Evolutionary conservation across 768 basidiomycete genomes (phyloP), one percentile per base, ranked within the genome.

Genomic region (Termitomyces sp.): DNA sequence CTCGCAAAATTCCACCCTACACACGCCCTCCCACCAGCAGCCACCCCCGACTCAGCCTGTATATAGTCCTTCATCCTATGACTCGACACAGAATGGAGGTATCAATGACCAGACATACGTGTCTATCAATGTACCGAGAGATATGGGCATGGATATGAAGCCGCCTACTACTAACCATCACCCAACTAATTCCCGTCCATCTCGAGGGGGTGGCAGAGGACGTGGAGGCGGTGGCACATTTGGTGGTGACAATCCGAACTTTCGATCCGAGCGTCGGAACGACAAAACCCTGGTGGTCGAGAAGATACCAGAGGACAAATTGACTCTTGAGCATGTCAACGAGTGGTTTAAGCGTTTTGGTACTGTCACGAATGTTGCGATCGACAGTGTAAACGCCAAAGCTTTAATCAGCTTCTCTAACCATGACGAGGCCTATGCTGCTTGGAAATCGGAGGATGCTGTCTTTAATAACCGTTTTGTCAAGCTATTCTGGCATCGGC

Each of bases 391-490:
- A 19, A 82, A 76, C 44, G 79, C 83, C 44, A 92, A 94, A 67
- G 94, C 94, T 0, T 73, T 98, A 48, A 89, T 98, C 60, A 93
- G 89, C 61, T 98, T 97, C 70, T 78, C 83, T 34, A 82, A 78
- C 9, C 92, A 94, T 67, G 82, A 81, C 21, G 89, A 94, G 64
- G 95, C 95, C 0, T 84, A 88, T 64, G 81, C 83, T 12, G 95
- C 95, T 1, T 94, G 94, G 90, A 91, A 91, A 69, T 85, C 86
- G 25, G 91, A 95, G 70, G 93, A 96, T 60, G 93, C 94, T n/a
- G 88, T 97, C 14, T 97, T 97, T 65, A 85, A 84, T 11, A 95
- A 94, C 63, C 84, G 95, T 49, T 97, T 97, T 68, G 94, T 97
- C 61, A 96, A 95, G 71, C 79, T 97, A 34, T 92, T 96, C 64